Percentiles rank a stretch among this genome's conserved stretches.
phyloP scores from a whole-genome alignment of 176 grass and related monocot genomes.

The Triticum timopheevii region DNA sequence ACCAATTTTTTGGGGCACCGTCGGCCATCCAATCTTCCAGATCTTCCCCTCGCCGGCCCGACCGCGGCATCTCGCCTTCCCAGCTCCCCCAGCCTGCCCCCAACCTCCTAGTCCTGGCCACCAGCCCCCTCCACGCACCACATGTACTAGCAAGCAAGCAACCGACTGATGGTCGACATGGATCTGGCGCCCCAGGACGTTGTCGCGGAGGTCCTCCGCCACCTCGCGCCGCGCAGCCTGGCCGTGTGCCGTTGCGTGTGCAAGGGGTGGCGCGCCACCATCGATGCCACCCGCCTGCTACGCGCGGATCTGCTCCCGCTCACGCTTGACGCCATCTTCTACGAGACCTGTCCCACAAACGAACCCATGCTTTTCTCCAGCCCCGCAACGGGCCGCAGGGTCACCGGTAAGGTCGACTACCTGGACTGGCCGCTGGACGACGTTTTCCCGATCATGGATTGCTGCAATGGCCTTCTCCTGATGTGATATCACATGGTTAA shows the following conservation, averaged over 20 bases:
- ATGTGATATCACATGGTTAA: neutral
- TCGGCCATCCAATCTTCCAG: too few species aligned
- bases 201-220: neutral
- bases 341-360: neutral
- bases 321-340: neutral
- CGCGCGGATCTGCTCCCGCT: neutral
- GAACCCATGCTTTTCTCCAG: neutral
- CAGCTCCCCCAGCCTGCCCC: too few species aligned
- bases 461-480: neutral
- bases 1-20: too few species aligned
- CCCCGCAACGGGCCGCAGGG: neutral
- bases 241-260: neutral
- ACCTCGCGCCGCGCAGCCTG: neutral
- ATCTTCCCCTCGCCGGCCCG: too few species aligned
- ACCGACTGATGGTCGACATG: too few species aligned
- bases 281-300: neutral
- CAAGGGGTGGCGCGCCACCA: neutral
- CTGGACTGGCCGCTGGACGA: neutral
- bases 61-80: too few species aligned
- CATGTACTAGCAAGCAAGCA: too few species aligned
- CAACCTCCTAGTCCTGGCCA: accelerated
- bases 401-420: neutral
- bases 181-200: neutral
- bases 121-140: too few species aligned
- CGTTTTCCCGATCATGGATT: neutral